Evolutionary conservation across 83 land plant genomes (phyloP).

Genomic region (Picea mariana): DNA sequence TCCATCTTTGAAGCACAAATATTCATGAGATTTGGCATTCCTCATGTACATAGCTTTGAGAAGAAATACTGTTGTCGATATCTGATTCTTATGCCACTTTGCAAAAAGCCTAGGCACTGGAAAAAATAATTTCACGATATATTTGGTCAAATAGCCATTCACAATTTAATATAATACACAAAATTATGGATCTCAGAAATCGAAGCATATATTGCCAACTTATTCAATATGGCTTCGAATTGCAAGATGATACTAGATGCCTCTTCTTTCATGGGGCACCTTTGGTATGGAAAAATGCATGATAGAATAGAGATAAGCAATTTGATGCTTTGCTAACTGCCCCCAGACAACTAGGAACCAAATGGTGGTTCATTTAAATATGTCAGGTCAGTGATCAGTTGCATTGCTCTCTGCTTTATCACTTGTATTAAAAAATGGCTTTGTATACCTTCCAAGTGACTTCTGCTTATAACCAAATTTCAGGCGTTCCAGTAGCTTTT

Average conservation of each 20-base stretch:
- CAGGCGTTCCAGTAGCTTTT: conserved; percentile 71
- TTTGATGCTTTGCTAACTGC: conserved; percentile 2
- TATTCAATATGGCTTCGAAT: conserved; percentile 3
- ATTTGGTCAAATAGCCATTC: conserved; percentile 9
- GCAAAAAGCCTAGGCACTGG: background rate
- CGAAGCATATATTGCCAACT: conserved; percentile 8
- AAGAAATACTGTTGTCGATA: background rate
- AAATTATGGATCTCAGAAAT: background rate
- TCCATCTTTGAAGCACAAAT: background rate
- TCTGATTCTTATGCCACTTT: background rate
- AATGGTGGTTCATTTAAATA: background rate
- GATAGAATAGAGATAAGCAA: background rate
- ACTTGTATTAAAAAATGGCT: background rate
- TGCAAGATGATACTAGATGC: conserved; percentile 4
- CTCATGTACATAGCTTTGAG: background rate
- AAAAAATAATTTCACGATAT: background rate
- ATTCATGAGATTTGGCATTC: background rate
- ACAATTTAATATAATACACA: conserved; percentile 3
- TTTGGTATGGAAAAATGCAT: conserved; percentile 3
- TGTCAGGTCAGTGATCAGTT: conserved; percentile 14
- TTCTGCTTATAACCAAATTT: conserved; percentile 77
- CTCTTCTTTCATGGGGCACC: conserved; percentile 2
- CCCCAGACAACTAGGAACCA: background rate
- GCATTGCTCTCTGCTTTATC: background rate
- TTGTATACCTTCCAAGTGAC: conserved; percentile 51